phyloP scores from a whole-genome alignment of 2,329 filamentous ascomycete species.

The Colletotrichum brevisporum region DNA sequence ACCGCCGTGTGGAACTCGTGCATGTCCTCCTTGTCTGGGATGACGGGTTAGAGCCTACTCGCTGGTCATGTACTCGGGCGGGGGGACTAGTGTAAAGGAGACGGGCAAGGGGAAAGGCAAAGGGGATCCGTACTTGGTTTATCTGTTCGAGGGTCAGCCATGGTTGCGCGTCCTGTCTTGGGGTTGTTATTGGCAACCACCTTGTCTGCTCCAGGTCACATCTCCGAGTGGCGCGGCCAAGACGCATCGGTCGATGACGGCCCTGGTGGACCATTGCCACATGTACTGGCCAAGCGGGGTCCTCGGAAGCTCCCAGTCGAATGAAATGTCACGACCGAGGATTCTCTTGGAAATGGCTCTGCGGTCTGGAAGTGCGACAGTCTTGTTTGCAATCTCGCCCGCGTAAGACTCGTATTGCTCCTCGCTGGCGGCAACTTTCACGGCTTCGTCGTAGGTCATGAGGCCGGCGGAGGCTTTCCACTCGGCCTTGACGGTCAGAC shows the following conservation, averaged over 20 bases:
- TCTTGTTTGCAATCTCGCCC: conserved; percentile 42
- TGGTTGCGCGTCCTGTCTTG: background rate
- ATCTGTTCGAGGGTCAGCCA: no score
- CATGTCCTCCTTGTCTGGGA: conserved; percentile 53
- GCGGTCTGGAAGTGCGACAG: conserved; percentile 2
- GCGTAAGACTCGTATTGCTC: conserved; percentile 47
- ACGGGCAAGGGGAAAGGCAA: no score
- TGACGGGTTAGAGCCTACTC: conserved; percentile 43
- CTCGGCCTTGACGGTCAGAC: conserved; percentile 46
- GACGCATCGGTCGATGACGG: conserved; percentile 51
- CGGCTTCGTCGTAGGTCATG: conserved; percentile 53
- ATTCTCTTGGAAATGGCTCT: background rate
- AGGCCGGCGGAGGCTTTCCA: conserved; percentile 51
- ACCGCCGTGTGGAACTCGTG: conserved; percentile 53
- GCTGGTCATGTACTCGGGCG: background rate
- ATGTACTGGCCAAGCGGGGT: conserved; percentile 53
- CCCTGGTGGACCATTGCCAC: conserved; percentile 49
- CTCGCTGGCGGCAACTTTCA: conserved; percentile 45
- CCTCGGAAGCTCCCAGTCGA: conserved; percentile 54
- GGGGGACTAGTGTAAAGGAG: no score
- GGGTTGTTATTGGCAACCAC: background rate
- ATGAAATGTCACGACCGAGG: conserved; percentile 45
- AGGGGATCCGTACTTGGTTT: no score
- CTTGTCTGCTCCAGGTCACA: conserved; percentile 52
- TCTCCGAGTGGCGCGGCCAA: conserved; percentile 53